Evolutionary conservation across 371 early-diverging fungal genomes (phyloP).

Genomic region (Haplosporangium sp.): DNA sequence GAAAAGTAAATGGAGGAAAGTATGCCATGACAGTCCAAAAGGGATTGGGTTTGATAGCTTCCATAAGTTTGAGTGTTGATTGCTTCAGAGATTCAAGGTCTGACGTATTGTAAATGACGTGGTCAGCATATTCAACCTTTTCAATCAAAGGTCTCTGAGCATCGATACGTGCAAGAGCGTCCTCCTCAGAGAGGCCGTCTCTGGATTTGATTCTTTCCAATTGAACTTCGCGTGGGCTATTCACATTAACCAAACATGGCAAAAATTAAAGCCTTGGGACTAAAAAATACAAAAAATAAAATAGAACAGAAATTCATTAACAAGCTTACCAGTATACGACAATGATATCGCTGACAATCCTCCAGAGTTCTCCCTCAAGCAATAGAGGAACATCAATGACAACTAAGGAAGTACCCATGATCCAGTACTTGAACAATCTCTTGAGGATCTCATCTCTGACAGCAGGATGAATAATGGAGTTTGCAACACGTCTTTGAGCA

Average conservation of each 20-base stretch:
- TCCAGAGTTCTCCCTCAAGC: slow-evolving; percentile 85
- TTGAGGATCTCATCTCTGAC: slow-evolving; percentile 84
- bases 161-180: slow-evolving; percentile 80
- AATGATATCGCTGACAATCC: slow-evolving; percentile 74
- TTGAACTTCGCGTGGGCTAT: slow-evolving; percentile 81
- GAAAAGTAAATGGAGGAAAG: slow-evolving; percentile 33
- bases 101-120: slow-evolving; percentile 88
- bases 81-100: slow-evolving; percentile 68
- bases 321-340: slow-evolving; percentile 84
- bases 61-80: slow-evolving; percentile 69
- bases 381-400: slow-evolving; percentile 94
- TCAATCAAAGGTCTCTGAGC: slow-evolving; percentile 86
- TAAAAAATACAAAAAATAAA: not conserved
- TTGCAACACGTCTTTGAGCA: slow-evolving; percentile 77
- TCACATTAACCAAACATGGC: not conserved
- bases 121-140: slow-evolving; percentile 81
- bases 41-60: slow-evolving; percentile 58
- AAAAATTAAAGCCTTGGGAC: not conserved
- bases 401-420: slow-evolving; percentile 75
- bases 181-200: slow-evolving; percentile 71
- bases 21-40: slow-evolving; percentile 48
- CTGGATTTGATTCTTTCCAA: slow-evolving; percentile 78
- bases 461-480: slow-evolving; percentile 89
- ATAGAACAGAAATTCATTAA: too few relatives aligned
- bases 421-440: slow-evolving; percentile 75